A percentile compares a stretch with the other conserved stretches of the same genome.
These are phyloP conservation scores for Russula brevipes DNA, from an alignment of 768 basidiomycete genomes.

Conservation along the genomic window DNA sequence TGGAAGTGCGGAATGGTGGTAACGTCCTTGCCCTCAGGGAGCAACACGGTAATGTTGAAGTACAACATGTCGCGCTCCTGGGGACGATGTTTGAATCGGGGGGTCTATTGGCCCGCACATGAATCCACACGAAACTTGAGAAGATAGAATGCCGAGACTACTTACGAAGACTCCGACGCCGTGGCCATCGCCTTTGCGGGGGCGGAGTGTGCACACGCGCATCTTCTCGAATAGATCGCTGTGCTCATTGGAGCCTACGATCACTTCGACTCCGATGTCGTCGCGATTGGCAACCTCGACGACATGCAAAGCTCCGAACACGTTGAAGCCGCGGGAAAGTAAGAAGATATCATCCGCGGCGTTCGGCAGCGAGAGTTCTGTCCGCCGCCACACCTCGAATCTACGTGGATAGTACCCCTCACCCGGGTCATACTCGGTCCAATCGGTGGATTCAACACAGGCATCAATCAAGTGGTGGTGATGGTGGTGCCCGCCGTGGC, in stretches of 20 bases:
- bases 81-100: background rate
- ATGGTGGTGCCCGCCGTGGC: background rate
- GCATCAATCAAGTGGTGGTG: conserved; percentile 3
- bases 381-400: conserved; percentile 1
- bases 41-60: conserved; percentile 14
- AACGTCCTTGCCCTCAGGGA: conserved; percentile 10
- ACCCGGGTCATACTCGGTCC: background rate
- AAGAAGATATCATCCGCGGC: conserved; percentile 13
- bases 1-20: conserved; percentile 6
- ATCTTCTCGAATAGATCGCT: conserved; percentile 4
- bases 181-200: background rate
- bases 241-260: background rate
- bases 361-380: conserved; percentile 12
- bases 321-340: background rate
- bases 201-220: conserved; percentile 6
- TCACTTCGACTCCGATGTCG: conserved; percentile 19
- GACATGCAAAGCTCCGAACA: background rate
- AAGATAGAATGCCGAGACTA: too few relatives aligned
- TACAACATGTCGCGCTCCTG: background rate
- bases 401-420: background rate
- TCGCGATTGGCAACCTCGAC: conserved; percentile 5
- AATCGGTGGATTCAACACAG: conserved; percentile 9
- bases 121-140: background rate
- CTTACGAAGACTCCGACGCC: conserved; percentile 19
- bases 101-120: conserved; percentile 6